Conservation (phyloP, 805 yeast species). For the Wickerhamiella occidentalis region DNA sequence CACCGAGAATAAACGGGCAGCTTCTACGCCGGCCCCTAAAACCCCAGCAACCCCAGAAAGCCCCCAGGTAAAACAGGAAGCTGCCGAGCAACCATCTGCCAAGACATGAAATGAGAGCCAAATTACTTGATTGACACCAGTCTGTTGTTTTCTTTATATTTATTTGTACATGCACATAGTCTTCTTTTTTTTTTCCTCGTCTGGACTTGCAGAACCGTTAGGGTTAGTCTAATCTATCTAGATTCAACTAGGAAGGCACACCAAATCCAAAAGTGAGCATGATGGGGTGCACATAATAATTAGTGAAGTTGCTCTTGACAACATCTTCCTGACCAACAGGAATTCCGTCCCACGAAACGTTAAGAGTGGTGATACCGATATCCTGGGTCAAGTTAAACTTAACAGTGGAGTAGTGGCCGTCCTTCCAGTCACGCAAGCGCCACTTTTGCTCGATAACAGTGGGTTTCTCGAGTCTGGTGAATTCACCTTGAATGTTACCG, state of each 20-base stretch:
- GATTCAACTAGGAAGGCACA: conserved; percentile 23
- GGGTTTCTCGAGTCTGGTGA: conserved; percentile 46
- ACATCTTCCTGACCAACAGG: conserved; percentile 93
- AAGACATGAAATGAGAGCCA: background rate
- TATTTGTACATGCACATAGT: background rate
- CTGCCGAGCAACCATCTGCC: background rate
- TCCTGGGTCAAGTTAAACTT: conserved; percentile 61
- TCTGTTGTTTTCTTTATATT: background rate
- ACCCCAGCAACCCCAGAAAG: background rate
- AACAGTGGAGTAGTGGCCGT: conserved; percentile 65
- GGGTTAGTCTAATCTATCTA: background rate
- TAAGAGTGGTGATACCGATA: conserved; percentile 69
- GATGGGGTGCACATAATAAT: conserved; percentile 78
- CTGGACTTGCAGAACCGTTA: too few relatives aligned
- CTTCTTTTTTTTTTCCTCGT: background rate
- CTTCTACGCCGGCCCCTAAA: background rate
- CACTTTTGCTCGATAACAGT: conserved; percentile 60
- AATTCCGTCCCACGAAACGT: conserved; percentile 70
- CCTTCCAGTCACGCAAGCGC: conserved; percentile 84
- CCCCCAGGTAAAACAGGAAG: background rate
- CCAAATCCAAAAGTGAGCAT: conserved; percentile 93
- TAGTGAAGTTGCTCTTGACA: conserved; percentile 73
- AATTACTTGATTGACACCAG: background rate
- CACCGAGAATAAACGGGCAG: background rate
- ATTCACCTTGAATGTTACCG: conserved; percentile 69